These are phyloP conservation scores for Aspergillus pseudotamarii DNA, from an alignment of 2,329 filamentous ascomycete species.

Conservation along the genomic window DNA sequence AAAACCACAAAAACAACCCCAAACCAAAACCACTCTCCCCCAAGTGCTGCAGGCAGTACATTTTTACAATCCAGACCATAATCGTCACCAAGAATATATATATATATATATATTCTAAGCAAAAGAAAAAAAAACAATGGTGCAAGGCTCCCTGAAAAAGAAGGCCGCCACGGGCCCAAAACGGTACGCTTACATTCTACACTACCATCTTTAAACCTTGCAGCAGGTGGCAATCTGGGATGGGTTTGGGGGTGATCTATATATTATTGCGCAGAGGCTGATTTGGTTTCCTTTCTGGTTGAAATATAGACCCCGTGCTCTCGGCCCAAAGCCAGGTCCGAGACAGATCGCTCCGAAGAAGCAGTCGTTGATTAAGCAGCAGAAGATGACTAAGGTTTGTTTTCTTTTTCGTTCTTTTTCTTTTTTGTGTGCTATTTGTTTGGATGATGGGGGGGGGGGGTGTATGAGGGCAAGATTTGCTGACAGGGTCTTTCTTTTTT, in stretches of 20 bases:
- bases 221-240: too few relatives aligned
- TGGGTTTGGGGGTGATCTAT: too few relatives aligned
- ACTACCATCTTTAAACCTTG: neutral
- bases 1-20: neutral
- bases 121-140: conserved; percentile 13
- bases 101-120: neutral
- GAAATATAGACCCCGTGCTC: too few relatives aligned
- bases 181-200: conserved; percentile 33
- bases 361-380: conserved; percentile 59
- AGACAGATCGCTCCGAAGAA: conserved; percentile 70
- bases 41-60: conserved; percentile 19
- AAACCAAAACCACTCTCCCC: neutral
- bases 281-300: too few relatives aligned
- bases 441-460: too few relatives aligned
- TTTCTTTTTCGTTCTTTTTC: neutral
- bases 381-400: conserved; percentile 64
- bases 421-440: neutral
- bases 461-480: neutral
- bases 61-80: neutral
- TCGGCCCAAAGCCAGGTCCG: conserved; percentile 46
- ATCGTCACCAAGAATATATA: too few relatives aligned
- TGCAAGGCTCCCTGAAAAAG: conserved; percentile 47
- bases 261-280: too few relatives aligned
- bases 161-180: conserved; percentile 37
- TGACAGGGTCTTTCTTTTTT: neutral